Evolutionary conservation across 176 grass and related monocot genomes (phyloP).

Genomic region (Avena eriantha): DNA sequence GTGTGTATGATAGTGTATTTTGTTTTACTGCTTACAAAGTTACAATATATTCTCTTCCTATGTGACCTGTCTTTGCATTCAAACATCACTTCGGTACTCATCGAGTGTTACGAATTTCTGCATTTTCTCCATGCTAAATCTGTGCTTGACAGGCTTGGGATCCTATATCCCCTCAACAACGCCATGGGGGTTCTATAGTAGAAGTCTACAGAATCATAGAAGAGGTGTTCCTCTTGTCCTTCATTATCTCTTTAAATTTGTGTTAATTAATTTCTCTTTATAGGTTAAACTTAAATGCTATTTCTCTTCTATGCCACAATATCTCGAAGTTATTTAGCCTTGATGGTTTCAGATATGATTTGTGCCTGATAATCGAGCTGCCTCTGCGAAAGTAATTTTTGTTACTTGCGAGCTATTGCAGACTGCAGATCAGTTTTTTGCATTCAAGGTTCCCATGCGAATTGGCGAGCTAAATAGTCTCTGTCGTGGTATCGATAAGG

Average conservation of each 20-base stretch:
- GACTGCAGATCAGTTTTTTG: slow-evolving; percentile 97
- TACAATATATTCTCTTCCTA: slow-evolving; percentile 10
- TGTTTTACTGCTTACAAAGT: slow-evolving; percentile 19
- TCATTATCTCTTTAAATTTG: slow-evolving; percentile 24
- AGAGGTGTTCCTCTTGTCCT: slow-evolving; percentile 66
- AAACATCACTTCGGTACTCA: slow-evolving; percentile 30
- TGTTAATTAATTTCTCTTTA: not conserved
- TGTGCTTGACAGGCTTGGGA: slow-evolving; percentile 74
- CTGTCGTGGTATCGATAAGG: slow-evolving; percentile 88
- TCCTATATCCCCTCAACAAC: slow-evolving; percentile 97
- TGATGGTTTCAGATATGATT: slow-evolving; percentile 12
- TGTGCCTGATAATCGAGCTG: slow-evolving; percentile 10
- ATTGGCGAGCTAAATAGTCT: slow-evolving; percentile 76
- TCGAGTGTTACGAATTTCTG: slow-evolving; percentile 3
- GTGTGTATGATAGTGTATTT: not conserved
- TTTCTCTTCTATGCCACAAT: slow-evolving; percentile 21
- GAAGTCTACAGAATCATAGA: slow-evolving; percentile 99
- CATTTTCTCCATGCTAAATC: slow-evolving; percentile 41
- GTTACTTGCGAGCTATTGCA: slow-evolving; percentile 57
- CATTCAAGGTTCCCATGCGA: slow-evolving; percentile 89
- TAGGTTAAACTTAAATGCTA: slow-evolving; percentile 1
- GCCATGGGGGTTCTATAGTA: slow-evolving; percentile 90
- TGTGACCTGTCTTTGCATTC: not conserved
- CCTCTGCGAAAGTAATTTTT: slow-evolving; percentile 27
- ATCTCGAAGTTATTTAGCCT: slow-evolving; percentile 21